These are phyloP conservation scores for Sugiyamaella novakii DNA, from an alignment of 1,139 yeast species.

Conservation along the genomic window DNA sequence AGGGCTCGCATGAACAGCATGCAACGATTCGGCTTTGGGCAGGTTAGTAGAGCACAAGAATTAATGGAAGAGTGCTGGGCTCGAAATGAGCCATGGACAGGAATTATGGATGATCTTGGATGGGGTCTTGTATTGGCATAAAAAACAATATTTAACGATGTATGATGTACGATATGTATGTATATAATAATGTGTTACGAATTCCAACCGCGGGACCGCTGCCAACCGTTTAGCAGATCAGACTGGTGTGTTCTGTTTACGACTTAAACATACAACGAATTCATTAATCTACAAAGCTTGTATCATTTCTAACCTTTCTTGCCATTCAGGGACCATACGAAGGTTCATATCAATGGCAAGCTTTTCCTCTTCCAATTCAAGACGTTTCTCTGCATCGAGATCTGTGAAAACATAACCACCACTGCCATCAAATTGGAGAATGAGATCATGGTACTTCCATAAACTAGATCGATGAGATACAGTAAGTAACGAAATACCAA, in stretches of 20 bases:
- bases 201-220: too few relatives aligned
- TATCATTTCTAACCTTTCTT: slow-evolving; percentile 55
- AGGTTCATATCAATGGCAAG: slow-evolving; percentile 62
- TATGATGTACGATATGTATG: slow-evolving; percentile 9
- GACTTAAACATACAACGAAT: too few relatives aligned
- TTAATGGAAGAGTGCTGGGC: slow-evolving; percentile 56
- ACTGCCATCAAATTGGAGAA: slow-evolving; percentile 82
- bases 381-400: slow-evolving; percentile 67
- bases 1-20: slow-evolving; percentile 46
- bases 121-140: slow-evolving; percentile 38
- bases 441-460: slow-evolving; percentile 87
- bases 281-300: slow-evolving; percentile 23
- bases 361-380: slow-evolving; percentile 72
- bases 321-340: slow-evolving; percentile 66
- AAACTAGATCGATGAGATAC: slow-evolving; percentile 91
- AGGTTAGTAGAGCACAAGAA: slow-evolving; percentile 48
- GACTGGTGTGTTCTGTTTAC: background rate
- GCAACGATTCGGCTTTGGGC: slow-evolving; percentile 51
- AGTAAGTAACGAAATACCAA: slow-evolving; percentile 81
- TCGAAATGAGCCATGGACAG: slow-evolving; percentile 35
- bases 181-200: slow-evolving; percentile 8
- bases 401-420: slow-evolving; percentile 73
- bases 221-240: too few relatives aligned
- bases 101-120: slow-evolving; percentile 36
- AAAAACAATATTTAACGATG: background rate